Conservation (phyloP, 306 rosid species). For the Sicyos edulis region DNA sequence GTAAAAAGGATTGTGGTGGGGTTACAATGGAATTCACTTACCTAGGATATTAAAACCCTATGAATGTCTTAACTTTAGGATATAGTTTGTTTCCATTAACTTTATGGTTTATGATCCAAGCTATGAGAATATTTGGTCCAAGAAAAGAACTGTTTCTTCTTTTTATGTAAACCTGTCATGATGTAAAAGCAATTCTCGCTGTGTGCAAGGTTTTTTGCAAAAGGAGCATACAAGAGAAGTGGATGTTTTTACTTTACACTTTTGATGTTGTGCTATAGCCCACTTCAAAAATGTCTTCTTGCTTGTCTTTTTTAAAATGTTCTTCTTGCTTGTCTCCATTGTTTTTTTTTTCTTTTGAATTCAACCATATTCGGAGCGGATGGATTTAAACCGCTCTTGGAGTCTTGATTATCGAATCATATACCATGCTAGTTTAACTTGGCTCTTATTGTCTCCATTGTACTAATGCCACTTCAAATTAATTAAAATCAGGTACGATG, state of each 20-base stretch:
- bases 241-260: conserved; percentile 12
- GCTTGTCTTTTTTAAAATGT: not conserved
- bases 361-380: no score
- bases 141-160: conserved; percentile 10
- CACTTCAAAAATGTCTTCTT: conserved; percentile 7
- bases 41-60: not conserved
- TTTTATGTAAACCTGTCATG: conserved; percentile 1
- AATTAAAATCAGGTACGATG: conserved; percentile 62
- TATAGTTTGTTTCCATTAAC: not conserved
- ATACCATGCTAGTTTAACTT: no score
- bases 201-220: conserved; percentile 9
- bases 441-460: not conserved
- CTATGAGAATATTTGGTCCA: not conserved
- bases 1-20: not conserved
- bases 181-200: not conserved
- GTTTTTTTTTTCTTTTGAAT: no score
- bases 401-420: no score
- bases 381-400: no score
- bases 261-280: not conserved
- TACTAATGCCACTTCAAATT: conserved; percentile 19
- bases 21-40: not conserved
- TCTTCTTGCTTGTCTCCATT: no score
- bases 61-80: not conserved
- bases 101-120: not conserved
- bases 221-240: conserved; percentile 16